A percentile compares a stretch with the other conserved stretches of the same genome.
These are phyloP conservation scores for Saururus chinensis DNA, from an alignment of 164 flowering plant species.

Conservation along the genomic window DNA sequence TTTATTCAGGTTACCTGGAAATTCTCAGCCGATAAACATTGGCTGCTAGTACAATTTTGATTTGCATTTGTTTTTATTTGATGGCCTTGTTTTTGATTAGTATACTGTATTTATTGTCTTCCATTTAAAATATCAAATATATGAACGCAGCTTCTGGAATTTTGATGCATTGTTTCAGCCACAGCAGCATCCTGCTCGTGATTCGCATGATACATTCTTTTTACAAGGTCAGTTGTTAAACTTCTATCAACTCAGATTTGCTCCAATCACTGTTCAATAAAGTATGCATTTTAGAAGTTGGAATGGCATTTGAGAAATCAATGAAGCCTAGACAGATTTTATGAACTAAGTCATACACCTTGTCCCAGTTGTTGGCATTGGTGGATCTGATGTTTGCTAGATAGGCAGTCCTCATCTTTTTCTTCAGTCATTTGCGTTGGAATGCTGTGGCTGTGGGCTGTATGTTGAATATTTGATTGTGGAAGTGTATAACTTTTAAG, in stretches of 20 bases:
- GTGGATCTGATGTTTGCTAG: background rate
- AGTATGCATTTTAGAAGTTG: background rate
- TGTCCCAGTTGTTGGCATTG: background rate
- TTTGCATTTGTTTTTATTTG: no score
- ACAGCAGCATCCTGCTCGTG: constrained; percentile 99
- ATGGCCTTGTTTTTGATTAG: background rate
- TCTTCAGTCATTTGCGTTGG: background rate
- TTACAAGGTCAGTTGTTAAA: constrained; percentile 37
- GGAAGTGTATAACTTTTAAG: background rate
- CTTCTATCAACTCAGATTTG: background rate
- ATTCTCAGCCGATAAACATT: no score
- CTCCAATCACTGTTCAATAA: background rate
- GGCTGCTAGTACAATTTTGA: background rate
- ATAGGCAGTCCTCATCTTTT: background rate
- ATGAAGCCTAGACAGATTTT: no score
- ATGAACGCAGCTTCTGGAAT: constrained; percentile 74
- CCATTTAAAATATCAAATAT: background rate
- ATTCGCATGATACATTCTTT: constrained; percentile 97
- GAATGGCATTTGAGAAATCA: no score
- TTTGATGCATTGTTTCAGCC: constrained; percentile 96
- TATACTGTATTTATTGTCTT: background rate
- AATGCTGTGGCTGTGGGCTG: background rate
- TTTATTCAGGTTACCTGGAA: background rate
- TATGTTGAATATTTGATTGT: background rate
- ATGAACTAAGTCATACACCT: background rate